A percentile compares a stretch with the other conserved stretches of the same genome.
Evolutionary conservation across 2,329 filamentous ascomycete species (phyloP).

Genomic region (Colletotrichum aenigma): DNA sequence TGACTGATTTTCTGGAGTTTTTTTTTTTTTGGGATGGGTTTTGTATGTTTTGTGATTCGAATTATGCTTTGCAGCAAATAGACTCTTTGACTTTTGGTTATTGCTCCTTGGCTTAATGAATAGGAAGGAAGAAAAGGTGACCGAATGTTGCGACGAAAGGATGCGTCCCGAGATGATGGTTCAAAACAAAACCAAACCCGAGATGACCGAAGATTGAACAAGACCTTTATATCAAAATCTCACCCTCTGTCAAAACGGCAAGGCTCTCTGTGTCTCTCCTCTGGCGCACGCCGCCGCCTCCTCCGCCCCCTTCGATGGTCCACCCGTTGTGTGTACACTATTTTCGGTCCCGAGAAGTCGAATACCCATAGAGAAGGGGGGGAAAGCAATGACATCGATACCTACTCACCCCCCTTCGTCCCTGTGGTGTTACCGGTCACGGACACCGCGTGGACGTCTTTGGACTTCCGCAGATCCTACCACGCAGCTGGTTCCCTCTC

Average conservation of each 20-base stretch:
- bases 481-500: background rate
- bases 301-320: background rate
- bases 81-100: background rate
- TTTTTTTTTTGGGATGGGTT: background rate
- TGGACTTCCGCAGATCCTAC: constrained; percentile 4
- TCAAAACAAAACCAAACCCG: background rate
- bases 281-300: background rate
- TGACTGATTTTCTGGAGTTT: background rate
- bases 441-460: constrained; percentile 10
- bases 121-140: background rate
- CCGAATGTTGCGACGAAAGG: constrained; percentile 8
- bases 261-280: background rate
- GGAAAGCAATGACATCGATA: constrained; percentile 14
- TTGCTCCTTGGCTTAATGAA: background rate
- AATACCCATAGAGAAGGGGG: background rate
- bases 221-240: constrained; percentile 4
- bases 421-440: background rate
- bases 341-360: constrained; percentile 16
- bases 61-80: background rate
- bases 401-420: background rate
- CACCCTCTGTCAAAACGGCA: background rate
- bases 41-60: background rate
- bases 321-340: background rate
- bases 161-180: constrained; percentile 9
- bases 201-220: constrained; percentile 6